Conservation (phyloP, 257 asterid genomes). For the Plantago elongata region DNA sequence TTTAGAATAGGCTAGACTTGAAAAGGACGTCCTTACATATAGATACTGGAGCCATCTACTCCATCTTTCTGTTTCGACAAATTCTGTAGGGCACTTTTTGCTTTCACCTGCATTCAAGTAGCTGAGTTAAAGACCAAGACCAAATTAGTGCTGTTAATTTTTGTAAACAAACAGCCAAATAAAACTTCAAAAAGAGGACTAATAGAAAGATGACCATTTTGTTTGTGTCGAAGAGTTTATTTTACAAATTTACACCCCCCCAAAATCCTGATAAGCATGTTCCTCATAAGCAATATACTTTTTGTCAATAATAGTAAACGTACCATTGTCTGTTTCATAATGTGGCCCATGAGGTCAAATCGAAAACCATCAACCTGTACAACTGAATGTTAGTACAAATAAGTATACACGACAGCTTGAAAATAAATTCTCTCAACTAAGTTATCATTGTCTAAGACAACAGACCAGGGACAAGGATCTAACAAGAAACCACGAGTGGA, state of each 20-base stretch:
- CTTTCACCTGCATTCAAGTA: slow-evolving; percentile 64
- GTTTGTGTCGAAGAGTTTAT: neutral
- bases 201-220: too few species aligned
- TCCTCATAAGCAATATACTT: neutral
- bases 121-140: slow-evolving; percentile 7
- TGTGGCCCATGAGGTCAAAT: slow-evolving; percentile 96
- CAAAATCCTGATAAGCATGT: neutral
- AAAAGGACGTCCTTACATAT: slow-evolving; percentile 38
- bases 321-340: slow-evolving; percentile 93
- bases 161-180: too few species aligned
- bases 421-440: slow-evolving; percentile 6
- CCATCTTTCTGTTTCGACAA: slow-evolving; percentile 57
- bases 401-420: slow-evolving; percentile 6
- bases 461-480: too few species aligned
- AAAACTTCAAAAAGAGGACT: too few species aligned
- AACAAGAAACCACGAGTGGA: neutral
- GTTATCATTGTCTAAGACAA: too few species aligned
- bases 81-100: slow-evolving; percentile 55
- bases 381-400: slow-evolving; percentile 16
- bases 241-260: neutral
- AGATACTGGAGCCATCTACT: slow-evolving; percentile 78
- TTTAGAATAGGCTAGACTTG: neutral
- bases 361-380: slow-evolving; percentile 97
- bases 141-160: neutral
- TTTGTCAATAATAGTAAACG: slow-evolving; percentile 5